Conservation (phyloP, 1,284 basidiomycete species). For the Cutaneotrichosporon sp. region DNA sequence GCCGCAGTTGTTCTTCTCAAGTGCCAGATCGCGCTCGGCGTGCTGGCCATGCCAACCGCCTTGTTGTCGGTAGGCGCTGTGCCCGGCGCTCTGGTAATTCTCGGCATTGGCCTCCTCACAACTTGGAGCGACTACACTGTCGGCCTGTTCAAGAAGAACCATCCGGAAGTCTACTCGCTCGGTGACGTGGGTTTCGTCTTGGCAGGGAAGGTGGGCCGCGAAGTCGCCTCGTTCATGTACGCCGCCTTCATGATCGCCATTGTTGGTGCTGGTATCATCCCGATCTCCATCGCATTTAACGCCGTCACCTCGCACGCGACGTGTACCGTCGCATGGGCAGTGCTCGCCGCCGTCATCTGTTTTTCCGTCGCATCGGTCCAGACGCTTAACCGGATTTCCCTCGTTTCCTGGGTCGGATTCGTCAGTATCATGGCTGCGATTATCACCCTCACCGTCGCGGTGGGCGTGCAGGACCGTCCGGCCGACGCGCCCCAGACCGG, state of each 20-base stretch:
- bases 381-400: constrained; percentile 40
- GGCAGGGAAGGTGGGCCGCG: constrained; percentile 30
- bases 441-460: constrained; percentile 38
- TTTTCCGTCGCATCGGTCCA: constrained; percentile 36
- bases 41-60: too few relatives aligned
- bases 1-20: too few relatives aligned
- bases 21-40: too few relatives aligned
- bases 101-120: constrained; percentile 34
- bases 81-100: too few relatives aligned
- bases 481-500: constrained; percentile 39
- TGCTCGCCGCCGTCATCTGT: constrained; percentile 27
- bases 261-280: constrained; percentile 14
- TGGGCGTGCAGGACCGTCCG: constrained; percentile 43
- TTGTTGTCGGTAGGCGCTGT: too few relatives aligned
- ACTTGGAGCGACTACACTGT: constrained; percentile 32
- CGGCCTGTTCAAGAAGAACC: constrained; percentile 34
- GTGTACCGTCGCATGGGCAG: constrained; percentile 39
- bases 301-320: constrained; percentile 39
- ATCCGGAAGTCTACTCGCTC: constrained; percentile 41
- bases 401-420: constrained; percentile 42
- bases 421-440: constrained; percentile 39
- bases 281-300: constrained; percentile 35
- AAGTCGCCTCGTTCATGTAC: constrained; percentile 20
- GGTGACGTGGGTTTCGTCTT: constrained; percentile 35
- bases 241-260: constrained; percentile 21